Percentiles rank a stretch among this genome's conserved stretches.
Conservation (phyloP, 2,329 filamentous ascomycete genomes). For the Calonectria crousiana region DNA sequence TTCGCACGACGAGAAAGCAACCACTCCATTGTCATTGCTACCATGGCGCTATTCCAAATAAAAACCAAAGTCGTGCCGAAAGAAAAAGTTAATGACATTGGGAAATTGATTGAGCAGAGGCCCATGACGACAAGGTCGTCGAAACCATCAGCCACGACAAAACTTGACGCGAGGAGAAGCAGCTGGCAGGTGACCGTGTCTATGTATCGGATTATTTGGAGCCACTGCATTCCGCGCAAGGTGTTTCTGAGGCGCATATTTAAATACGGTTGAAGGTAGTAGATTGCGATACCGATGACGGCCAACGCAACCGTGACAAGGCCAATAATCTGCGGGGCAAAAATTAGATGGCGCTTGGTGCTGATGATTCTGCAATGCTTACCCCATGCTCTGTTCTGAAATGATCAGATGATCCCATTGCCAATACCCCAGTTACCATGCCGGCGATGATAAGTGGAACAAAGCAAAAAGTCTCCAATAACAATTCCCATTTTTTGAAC, state of each 20-base stretch:
- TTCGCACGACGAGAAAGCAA: conserved; percentile 38
- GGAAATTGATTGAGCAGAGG: not conserved
- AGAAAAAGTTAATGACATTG: conserved; percentile 12
- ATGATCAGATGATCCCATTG: conserved; percentile 14
- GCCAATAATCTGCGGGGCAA: not conserved
- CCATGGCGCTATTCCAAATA: conserved; percentile 15
- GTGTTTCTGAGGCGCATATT: not conserved
- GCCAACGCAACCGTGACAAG: not conserved
- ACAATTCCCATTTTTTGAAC: conserved; percentile 4
- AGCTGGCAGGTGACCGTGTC: conserved; percentile 8
- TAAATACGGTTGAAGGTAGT: not conserved
- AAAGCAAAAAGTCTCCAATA: not conserved
- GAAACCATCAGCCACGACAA: conserved; percentile 6
- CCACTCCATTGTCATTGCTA: conserved; percentile 11
- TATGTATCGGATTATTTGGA: conserved; percentile 6
- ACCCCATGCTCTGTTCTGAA: conserved; percentile 19
- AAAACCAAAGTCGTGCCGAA: conserved; percentile 8
- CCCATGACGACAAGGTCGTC: conserved; percentile 18
- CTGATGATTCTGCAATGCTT: not conserved
- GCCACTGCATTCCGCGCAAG: not conserved
- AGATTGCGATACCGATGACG: not conserved
- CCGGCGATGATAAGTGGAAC: not conserved
- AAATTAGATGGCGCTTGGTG: not conserved
- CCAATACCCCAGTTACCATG: not conserved
- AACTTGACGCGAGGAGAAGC: conserved; percentile 3